A percentile compares a stretch with the other conserved stretches of the same genome.
phyloP scores from a whole-genome alignment of 2,329 filamentous ascomycete species.

The Sclerotiophoma versabilis region DNA sequence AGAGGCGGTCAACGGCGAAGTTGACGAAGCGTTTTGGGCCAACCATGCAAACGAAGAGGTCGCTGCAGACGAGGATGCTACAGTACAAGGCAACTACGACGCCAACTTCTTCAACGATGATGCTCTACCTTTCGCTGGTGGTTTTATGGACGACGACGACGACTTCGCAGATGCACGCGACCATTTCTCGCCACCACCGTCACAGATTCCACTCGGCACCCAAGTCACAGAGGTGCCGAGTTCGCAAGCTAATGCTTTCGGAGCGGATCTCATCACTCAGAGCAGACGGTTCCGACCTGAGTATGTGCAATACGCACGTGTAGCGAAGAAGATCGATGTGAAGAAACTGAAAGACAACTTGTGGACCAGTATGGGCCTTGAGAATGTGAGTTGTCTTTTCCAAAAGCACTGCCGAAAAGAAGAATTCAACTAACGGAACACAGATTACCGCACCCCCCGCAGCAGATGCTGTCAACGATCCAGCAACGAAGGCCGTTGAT shows the following conservation, averaged over 20 bases:
- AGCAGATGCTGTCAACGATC: slow-evolving; percentile 30
- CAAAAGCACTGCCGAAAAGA: not conserved
- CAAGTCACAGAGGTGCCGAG: slow-evolving; percentile 59
- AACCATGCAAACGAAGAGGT: slow-evolving; percentile 51
- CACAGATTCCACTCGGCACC: slow-evolving; percentile 53
- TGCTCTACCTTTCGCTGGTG: slow-evolving; percentile 71
- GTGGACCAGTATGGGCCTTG: slow-evolving; percentile 67
- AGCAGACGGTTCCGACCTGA: slow-evolving; percentile 66
- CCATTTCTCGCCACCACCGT: slow-evolving; percentile 73
- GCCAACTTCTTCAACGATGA: slow-evolving; percentile 98
- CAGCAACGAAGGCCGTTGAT: slow-evolving; percentile 54
- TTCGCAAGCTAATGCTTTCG: slow-evolving; percentile 63
- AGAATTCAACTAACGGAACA: slow-evolving; percentile 15
- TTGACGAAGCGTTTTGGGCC: slow-evolving; percentile 97
- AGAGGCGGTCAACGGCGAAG: slow-evolving; percentile 73
- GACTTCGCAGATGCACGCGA: slow-evolving; percentile 81
- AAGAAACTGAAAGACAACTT: slow-evolving; percentile 69
- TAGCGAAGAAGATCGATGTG: slow-evolving; percentile 72
- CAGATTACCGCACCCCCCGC: slow-evolving; percentile 32
- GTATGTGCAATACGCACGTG: slow-evolving; percentile 70
- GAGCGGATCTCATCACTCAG: slow-evolving; percentile 68
- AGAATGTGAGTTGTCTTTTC: slow-evolving; percentile 43
- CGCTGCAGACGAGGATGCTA: slow-evolving; percentile 61
- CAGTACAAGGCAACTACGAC: slow-evolving; percentile 81
- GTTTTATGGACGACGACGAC: slow-evolving; percentile 69